Conservation (phyloP, 2,329 filamentous ascomycete species). For the Pestalotiopsis fici region DNA sequence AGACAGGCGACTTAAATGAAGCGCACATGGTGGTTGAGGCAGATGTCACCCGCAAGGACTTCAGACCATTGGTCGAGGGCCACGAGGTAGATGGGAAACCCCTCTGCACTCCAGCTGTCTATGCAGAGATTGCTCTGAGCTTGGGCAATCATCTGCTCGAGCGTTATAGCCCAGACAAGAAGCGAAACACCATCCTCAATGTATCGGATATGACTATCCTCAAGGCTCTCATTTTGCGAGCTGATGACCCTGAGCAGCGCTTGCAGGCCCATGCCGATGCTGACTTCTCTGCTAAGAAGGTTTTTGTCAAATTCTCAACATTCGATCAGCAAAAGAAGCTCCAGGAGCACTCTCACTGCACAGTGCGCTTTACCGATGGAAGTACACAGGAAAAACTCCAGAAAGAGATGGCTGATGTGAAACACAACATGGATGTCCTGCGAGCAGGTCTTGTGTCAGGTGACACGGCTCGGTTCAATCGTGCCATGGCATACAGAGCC, state of each 20-base stretch:
- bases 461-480: constrained; percentile 38
- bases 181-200: constrained; percentile 44
- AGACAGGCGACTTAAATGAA: constrained; percentile 36
- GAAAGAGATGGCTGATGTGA: constrained; percentile 9
- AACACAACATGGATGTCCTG: constrained; percentile 19
- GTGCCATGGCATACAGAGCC: constrained; percentile 36
- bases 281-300: constrained; percentile 41
- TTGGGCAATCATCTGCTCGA: constrained; percentile 56
- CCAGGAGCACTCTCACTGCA: constrained; percentile 21
- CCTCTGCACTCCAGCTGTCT: constrained; percentile 45
- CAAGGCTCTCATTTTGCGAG: constrained; percentile 50
- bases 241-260: constrained; percentile 36
- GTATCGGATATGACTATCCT: constrained; percentile 46
- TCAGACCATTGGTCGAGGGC: constrained; percentile 53
- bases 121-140: constrained; percentile 62
- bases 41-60: constrained; percentile 54
- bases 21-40: constrained; percentile 54
- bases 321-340: constrained; percentile 16
- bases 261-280: constrained; percentile 50
- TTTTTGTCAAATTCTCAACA: constrained; percentile 37
- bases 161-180: constrained; percentile 44
- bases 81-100: constrained; percentile 22
- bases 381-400: constrained; percentile 15
- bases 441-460: constrained; percentile 14
- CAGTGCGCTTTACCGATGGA: constrained; percentile 15